phyloP scores from a whole-genome alignment of 441 rosid genomes.

The Populus tomentosa region DNA sequence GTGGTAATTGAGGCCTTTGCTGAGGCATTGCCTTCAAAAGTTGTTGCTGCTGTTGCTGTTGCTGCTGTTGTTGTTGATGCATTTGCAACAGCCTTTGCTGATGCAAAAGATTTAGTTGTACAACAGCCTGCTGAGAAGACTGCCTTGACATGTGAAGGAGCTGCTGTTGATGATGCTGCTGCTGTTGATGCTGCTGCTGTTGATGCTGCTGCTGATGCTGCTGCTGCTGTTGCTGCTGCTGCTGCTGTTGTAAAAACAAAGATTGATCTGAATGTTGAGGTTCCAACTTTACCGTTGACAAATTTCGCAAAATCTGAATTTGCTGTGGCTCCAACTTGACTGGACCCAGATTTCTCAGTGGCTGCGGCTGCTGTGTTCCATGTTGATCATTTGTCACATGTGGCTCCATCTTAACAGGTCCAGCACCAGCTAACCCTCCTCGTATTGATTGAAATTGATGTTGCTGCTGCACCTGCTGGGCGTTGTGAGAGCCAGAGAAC shows the following conservation, averaged over 20 bases:
- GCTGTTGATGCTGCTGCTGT: slow-evolving; percentile 68
- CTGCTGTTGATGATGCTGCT: slow-evolving; percentile 61
- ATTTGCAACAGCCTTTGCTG: slow-evolving; percentile 77
- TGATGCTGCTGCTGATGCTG: too few species aligned
- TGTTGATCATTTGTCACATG: slow-evolving; percentile 64
- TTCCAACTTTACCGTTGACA: slow-evolving; percentile 74
- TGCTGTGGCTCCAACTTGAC: slow-evolving; percentile 83
- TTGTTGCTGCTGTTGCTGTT: slow-evolving; percentile 85
- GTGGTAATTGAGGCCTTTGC: slow-evolving; percentile 73
- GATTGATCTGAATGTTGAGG: slow-evolving; percentile 77
- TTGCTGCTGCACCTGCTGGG: slow-evolving; percentile 57
- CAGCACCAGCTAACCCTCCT: slow-evolving; percentile 64
- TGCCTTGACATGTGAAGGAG: slow-evolving; percentile 78
- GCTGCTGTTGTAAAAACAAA: slow-evolving; percentile 64
- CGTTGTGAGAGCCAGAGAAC: slow-evolving; percentile 43
- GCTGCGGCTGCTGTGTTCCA: slow-evolving; percentile 52
- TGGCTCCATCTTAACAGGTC: slow-evolving; percentile 78
- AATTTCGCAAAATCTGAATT: slow-evolving; percentile 49
- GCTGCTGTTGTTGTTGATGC: slow-evolving; percentile 78
- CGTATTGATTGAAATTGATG: slow-evolving; percentile 53
- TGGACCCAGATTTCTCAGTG: slow-evolving; percentile 51
- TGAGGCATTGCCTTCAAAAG: slow-evolving; percentile 76
- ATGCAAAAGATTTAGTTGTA: slow-evolving; percentile 57
- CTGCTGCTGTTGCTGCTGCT: slow-evolving; percentile 59
- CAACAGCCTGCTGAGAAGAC: slow-evolving; percentile 64